These are phyloP conservation scores for Neospora caninum DNA, from an alignment of 169 alveolate species.

Conservation along the genomic window DNA sequence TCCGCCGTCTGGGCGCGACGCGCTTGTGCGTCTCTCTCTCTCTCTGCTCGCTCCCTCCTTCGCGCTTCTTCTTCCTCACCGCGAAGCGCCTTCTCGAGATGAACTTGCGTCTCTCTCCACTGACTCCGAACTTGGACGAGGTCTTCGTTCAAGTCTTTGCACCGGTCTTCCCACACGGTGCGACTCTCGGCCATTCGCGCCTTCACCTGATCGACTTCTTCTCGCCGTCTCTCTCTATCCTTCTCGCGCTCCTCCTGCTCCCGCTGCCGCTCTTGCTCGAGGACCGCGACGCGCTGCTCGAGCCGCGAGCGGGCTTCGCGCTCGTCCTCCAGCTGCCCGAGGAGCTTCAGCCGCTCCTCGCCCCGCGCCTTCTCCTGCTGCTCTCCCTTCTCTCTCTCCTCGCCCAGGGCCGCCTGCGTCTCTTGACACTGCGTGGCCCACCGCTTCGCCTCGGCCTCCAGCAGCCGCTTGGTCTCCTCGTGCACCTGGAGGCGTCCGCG, in stretches of 20 bases:
- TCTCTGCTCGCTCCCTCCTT: not conserved
- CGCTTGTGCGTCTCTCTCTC: not conserved
- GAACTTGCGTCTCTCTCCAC: not conserved
- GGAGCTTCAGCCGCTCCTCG: not conserved
- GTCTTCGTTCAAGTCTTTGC: not conserved
- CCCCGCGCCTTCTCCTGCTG: not conserved
- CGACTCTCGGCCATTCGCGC: not conserved
- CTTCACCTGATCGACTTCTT: not conserved
- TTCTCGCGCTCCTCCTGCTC: not conserved
- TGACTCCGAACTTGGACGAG: not conserved
- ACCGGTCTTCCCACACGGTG: not conserved
- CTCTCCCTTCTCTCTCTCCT: not conserved
- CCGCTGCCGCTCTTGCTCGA: not conserved
- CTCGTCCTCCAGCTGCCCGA: not conserved
- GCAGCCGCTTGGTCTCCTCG: not conserved
- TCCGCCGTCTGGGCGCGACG: not conserved
- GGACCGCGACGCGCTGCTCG: not conserved
- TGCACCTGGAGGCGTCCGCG: not conserved
- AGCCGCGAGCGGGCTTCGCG: not conserved
- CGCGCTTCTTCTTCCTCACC: not conserved
- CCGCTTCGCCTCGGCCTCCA: not conserved
- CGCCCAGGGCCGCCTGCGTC: constrained; percentile 1
- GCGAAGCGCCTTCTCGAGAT: not conserved
- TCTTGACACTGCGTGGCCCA: constrained; percentile 19
- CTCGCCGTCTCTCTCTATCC: not conserved